These are phyloP conservation scores for Penicillium sp. DNA, from an alignment of 2,329 filamentous ascomycete species.

Conservation along the genomic window DNA sequence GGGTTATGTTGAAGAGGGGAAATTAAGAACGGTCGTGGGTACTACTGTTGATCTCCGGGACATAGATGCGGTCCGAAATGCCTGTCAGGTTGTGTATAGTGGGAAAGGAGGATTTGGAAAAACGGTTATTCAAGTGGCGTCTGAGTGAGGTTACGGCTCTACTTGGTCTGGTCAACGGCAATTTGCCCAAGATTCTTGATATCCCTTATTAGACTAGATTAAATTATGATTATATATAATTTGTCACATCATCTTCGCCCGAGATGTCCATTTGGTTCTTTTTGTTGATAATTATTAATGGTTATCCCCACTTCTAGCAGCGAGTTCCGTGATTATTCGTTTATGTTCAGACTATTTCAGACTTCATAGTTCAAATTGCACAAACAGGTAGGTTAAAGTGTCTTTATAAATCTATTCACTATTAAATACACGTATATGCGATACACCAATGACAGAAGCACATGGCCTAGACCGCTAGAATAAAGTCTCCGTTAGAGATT, in stretches of 20 bases:
- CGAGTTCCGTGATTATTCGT: no score
- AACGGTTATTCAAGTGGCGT: constrained; percentile 45
- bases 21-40: constrained; percentile 50
- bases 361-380: not conserved
- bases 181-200: no score
- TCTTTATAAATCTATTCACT: not conserved
- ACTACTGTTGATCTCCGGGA: constrained; percentile 49
- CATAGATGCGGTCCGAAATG: constrained; percentile 48
- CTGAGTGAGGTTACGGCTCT: not conserved
- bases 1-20: constrained; percentile 47
- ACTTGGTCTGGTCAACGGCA: no score
- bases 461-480: no score
- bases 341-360: no score
- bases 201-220: no score
- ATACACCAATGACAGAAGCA: no score
- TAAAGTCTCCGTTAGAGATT: not conserved
- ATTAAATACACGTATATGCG: not conserved
- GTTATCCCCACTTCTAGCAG: no score
- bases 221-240: no score
- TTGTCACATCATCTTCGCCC: no score
- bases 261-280: no score
- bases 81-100: constrained; percentile 45
- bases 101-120: constrained; percentile 52
- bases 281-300: no score
- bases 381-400: not conserved